These are phyloP conservation scores for Cyclotella cryptica DNA, from an alignment of 108 stramenopile genomes.

Conservation along the genomic window DNA sequence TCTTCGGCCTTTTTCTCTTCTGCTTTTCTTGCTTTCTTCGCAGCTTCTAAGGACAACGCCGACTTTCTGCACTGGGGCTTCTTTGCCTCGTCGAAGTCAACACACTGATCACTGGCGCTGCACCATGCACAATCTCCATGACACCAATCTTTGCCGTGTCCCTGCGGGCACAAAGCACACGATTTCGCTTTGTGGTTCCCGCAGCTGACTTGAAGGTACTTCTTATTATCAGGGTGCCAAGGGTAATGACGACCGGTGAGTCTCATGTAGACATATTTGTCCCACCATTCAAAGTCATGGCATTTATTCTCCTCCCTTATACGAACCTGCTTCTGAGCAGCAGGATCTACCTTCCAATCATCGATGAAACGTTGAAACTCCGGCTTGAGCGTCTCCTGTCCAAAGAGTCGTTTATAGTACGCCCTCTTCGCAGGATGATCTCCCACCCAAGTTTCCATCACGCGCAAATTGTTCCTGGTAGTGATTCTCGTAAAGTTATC, in stretches of 20 bases:
- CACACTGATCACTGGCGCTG: slow-evolving; percentile 8
- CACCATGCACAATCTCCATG: slow-evolving; percentile 58
- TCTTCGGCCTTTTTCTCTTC: background rate
- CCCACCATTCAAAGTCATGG: slow-evolving; percentile 61
- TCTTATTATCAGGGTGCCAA: slow-evolving; percentile 49
- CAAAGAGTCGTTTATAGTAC: slow-evolving; percentile 52
- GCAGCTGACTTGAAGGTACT: slow-evolving; percentile 40
- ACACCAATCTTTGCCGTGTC: slow-evolving; percentile 48
- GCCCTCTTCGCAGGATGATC: slow-evolving; percentile 51
- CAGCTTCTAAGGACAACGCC: too few species aligned
- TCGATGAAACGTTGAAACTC: slow-evolving; percentile 55
- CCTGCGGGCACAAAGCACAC: slow-evolving; percentile 49
- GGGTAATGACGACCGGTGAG: slow-evolving; percentile 53
- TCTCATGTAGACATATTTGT: slow-evolving; percentile 55
- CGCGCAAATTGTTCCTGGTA: slow-evolving; percentile 58
- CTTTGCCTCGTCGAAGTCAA: slow-evolving; percentile 14
- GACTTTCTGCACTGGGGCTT: slow-evolving; percentile 15
- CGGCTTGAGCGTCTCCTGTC: slow-evolving; percentile 36
- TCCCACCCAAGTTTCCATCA: slow-evolving; percentile 57
- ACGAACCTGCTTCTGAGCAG: slow-evolving; percentile 42
- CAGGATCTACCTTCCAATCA: slow-evolving; percentile 52
- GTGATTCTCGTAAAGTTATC: slow-evolving; percentile 56
- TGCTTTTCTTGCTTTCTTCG: too few species aligned
- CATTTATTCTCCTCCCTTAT: slow-evolving; percentile 53
- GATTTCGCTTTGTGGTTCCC: slow-evolving; percentile 49